phyloP scores from a whole-genome alignment of 306 rosid species.

The Sindora glabra region DNA sequence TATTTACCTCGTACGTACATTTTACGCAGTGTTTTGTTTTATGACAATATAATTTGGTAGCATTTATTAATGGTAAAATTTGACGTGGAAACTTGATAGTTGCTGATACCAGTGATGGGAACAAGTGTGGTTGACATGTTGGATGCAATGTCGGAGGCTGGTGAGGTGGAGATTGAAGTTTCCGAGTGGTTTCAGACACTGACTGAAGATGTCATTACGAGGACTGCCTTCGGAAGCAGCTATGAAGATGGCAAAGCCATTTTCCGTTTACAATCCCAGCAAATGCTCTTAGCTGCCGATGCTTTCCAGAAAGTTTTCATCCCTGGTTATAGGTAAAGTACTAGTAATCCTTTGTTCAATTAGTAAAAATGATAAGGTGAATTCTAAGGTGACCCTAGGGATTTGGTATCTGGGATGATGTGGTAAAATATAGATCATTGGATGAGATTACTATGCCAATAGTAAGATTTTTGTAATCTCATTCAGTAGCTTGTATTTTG shows the following conservation, averaged over 20 bases:
- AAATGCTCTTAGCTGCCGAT: conserved; percentile 75
- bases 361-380: too few species aligned
- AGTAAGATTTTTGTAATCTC: too few species aligned
- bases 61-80: not conserved
- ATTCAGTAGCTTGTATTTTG: too few species aligned
- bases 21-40: too few species aligned
- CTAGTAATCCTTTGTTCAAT: not conserved
- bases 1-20: too few species aligned
- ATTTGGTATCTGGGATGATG: too few species aligned
- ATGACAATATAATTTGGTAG: not conserved
- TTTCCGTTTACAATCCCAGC: conserved; percentile 67
- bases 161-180: conserved; percentile 87
- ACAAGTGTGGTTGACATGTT: conserved; percentile 69
- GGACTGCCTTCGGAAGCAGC: conserved; percentile 81
- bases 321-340: conserved; percentile 95
- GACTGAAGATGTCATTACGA: conserved; percentile 73
- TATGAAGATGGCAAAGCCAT: conserved; percentile 87
- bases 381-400: too few species aligned
- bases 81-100: conserved; percentile 20
- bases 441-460: too few species aligned
- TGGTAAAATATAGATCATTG: too few species aligned
- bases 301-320: conserved; percentile 82
- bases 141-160: conserved; percentile 39
- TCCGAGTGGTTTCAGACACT: conserved; percentile 70
- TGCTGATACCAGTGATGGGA: conserved; percentile 77